Base-by-base conservation (phyloP, 495 filamentous ascomycete species). In the Chaetomidium leptoderma region DNA sequence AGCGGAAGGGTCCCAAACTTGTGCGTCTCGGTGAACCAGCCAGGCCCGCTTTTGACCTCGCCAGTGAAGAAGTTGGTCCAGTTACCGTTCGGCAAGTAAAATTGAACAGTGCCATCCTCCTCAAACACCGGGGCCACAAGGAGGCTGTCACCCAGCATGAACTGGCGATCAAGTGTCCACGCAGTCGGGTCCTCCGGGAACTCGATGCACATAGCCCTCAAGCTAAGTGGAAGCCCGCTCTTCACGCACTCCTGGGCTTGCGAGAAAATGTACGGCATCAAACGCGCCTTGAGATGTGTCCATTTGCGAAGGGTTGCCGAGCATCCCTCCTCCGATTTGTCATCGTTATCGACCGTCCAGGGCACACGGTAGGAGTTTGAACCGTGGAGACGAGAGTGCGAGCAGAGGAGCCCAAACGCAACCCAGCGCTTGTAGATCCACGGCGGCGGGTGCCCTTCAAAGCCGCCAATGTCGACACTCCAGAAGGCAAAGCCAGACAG, bases 381-480 rank as follows among this genome's bases (percentile, higher is more conserved):
- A 1, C 86, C 86, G 67, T 88, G 86, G 4, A 90, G 74, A 4
- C 85, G 81, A 35, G 80, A 85, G 66, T 88, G 85, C 0, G 81
- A 82, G 61, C 83, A 87, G 14, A 90, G 66, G 0, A 89, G 76
- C 0, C 86, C 85, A 59, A 88, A 87, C 5, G 85, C 84, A 7
- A 89, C 84, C 86, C 86, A 90, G 33, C 86, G 81, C 68, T 89
- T 90, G 68, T 90, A 90, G 58, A 89, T 80, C 66, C 82, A 82
- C 0, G 85, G 81, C 6, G 80, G 76, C 9, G 86, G 86, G 10
- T 74, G 80, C 3, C 85, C 86, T 62, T 89, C 86, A 63, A 89
- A 90, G 16, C 86, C 86, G 35, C 86, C 86, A 57, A 90, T 90
- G 65, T 88, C 86, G 45, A 79, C 78, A 23, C 78, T 80, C 84